Percentiles rank a stretch among this genome's conserved stretches.
phyloP scores from a whole-genome alignment of 345 rosid species.

The Brassica carinata region DNA sequence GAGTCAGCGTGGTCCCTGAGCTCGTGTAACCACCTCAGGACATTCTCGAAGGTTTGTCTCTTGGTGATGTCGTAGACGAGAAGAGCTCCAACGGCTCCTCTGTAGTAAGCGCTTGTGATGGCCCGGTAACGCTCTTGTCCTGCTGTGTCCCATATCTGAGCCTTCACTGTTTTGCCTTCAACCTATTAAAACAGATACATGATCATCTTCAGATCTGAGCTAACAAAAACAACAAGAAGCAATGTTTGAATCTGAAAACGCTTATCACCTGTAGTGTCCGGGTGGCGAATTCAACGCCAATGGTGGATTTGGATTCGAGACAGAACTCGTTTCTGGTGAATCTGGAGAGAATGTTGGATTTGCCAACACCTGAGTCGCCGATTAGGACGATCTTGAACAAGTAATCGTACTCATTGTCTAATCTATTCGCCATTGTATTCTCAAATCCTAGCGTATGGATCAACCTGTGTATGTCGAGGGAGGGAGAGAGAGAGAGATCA shows the following conservation, averaged over 20 bases:
- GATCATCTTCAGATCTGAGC: conserved; percentile 19
- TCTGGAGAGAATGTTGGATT: conserved; percentile 75
- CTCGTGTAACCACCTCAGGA: conserved; percentile 71
- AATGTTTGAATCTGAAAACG: not conserved
- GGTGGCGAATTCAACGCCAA: conserved; percentile 78
- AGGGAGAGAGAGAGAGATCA: not conserved
- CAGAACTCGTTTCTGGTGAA: conserved; percentile 73
- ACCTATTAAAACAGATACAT: conserved; percentile 41
- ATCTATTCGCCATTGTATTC: conserved; percentile 52
- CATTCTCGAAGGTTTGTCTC: conserved; percentile 73
- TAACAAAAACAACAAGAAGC: not conserved
- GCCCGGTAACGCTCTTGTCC: conserved; percentile 89
- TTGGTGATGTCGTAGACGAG: conserved; percentile 82
- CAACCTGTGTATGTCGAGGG: conserved; percentile 17
- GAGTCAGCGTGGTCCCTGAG: conserved; percentile 75
- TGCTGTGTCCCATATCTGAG: conserved; percentile 87
- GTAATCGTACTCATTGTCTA: conserved; percentile 68
- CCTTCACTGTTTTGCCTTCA: conserved; percentile 82
- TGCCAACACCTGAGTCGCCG: conserved; percentile 84
- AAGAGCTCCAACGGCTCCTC: conserved; percentile 85
- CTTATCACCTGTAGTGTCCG: conserved; percentile 48
- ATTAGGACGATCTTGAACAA: conserved; percentile 76
- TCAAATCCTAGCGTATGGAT: conserved; percentile 14
- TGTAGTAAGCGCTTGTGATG: conserved; percentile 71
- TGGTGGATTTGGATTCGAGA: conserved; percentile 74